Evolutionary conservation across 306 rosid species (phyloP).

Genomic region (Cucurbita argyrosperma): DNA sequence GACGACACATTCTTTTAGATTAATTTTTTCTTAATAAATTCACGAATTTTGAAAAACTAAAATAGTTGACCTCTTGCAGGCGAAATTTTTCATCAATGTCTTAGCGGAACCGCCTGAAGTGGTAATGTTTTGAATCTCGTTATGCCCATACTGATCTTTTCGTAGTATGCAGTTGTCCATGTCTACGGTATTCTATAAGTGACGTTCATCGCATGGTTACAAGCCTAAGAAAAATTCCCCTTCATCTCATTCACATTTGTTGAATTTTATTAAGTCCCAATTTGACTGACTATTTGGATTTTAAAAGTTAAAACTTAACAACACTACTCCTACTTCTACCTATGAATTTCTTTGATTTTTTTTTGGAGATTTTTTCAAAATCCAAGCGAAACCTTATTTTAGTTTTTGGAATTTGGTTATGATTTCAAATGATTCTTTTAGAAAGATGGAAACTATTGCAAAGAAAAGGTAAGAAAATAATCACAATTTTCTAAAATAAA

Average conservation of each 20-base stretch:
- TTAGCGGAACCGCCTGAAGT: conserved; percentile 97
- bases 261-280: not conserved
- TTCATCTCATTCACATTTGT: not conserved
- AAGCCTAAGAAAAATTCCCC: not conserved
- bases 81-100: conserved; percentile 89
- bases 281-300: not conserved
- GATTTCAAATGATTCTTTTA: too few relatives aligned
- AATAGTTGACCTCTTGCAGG: conserved; percentile 30
- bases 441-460: too few relatives aligned
- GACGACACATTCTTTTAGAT: not conserved
- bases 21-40: not conserved
- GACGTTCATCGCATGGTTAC: not conserved
- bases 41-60: not conserved
- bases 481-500: too few relatives aligned
- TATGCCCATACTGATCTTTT: not conserved
- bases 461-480: too few relatives aligned
- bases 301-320: too few relatives aligned
- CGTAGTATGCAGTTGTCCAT: not conserved
- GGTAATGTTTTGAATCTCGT: conserved; percentile 25
- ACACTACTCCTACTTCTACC: too few relatives aligned
- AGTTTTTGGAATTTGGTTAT: too few relatives aligned
- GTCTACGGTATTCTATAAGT: not conserved
- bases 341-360: too few relatives aligned
- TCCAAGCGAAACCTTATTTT: too few relatives aligned
- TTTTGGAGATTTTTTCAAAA: too few relatives aligned